Conservation (phyloP, 192 early-diverging fungal genomes). For the Coemansia sp. region DNA sequence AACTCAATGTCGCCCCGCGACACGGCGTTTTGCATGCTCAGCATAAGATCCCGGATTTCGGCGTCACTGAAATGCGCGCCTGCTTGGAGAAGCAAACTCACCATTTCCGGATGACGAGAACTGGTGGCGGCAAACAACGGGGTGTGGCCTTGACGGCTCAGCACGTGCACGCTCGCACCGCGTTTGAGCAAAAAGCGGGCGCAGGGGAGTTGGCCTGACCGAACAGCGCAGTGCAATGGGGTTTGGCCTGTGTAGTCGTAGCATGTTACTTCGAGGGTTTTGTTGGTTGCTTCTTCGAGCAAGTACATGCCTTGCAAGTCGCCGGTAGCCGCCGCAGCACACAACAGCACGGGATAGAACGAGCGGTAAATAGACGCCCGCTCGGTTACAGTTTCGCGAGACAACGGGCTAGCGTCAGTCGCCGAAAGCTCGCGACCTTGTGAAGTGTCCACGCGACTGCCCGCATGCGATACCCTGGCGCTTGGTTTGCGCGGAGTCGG, state of each 20-base stretch:
- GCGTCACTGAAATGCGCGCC: slow-evolving; percentile 89
- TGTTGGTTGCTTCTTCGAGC: slow-evolving; percentile 61
- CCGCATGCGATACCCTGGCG: background rate
- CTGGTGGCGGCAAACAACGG: slow-evolving; percentile 83
- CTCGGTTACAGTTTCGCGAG: slow-evolving; percentile 54
- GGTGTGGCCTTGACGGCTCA: slow-evolving; percentile 86
- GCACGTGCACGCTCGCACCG: slow-evolving; percentile 88
- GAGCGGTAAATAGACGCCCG: slow-evolving; percentile 71
- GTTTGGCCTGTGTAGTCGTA: slow-evolving; percentile 82
- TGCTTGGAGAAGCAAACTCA: slow-evolving; percentile 66
- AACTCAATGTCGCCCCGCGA: slow-evolving; percentile 51
- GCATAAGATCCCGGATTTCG: slow-evolving; percentile 69
- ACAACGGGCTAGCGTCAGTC: slow-evolving; percentile 12
- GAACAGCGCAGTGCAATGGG: slow-evolving; percentile 83
- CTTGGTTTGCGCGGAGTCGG: slow-evolving; percentile 10
- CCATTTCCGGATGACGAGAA: slow-evolving; percentile 61
- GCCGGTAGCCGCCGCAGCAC: slow-evolving; percentile 80
- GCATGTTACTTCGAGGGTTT: slow-evolving; percentile 62
- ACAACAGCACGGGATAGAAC: slow-evolving; percentile 79
- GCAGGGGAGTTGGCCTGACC: slow-evolving; percentile 69
- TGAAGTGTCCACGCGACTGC: background rate
- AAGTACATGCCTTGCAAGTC: slow-evolving; percentile 77
- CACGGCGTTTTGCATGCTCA: slow-evolving; percentile 52
- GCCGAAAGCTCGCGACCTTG: background rate
- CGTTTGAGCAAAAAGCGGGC: slow-evolving; percentile 74